Evolutionary conservation across 148 eudicot genomes (phyloP).

Genomic region (Chenopodium suecicum): DNA sequence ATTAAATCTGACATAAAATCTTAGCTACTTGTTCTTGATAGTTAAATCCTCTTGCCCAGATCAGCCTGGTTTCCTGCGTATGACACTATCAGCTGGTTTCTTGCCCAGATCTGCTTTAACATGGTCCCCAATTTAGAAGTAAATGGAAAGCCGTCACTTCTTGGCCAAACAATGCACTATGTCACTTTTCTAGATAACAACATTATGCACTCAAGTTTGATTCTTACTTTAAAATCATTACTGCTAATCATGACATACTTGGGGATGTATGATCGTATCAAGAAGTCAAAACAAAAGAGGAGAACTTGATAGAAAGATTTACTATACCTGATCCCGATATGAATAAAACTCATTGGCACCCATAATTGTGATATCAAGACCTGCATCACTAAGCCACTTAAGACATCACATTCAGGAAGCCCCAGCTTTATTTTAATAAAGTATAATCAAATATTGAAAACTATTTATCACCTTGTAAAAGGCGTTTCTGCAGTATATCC

Average conservation of each 20-base stretch:
- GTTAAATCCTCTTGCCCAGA: neutral
- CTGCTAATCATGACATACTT: neutral
- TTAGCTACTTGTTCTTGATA: neutral
- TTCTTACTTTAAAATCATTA: neutral
- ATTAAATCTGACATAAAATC: neutral
- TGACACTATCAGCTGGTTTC: neutral
- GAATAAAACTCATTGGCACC: conserved; percentile 98
- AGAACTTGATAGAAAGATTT: neutral
- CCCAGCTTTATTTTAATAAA: conserved; percentile 7
- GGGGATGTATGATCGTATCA: neutral
- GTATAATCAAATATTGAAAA: neutral
- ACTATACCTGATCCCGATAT: conserved; percentile 76
- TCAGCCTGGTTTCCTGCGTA: neutral
- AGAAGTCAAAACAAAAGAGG: neutral
- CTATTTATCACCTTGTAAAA: conserved; percentile 58
- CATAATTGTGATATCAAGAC: conserved; percentile 91
- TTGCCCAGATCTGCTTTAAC: neutral
- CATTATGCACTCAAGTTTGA: neutral
- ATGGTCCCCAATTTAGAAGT: neutral
- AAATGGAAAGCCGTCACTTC: neutral
- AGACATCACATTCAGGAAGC: conserved; percentile 28
- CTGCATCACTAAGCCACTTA: conserved; percentile 60
- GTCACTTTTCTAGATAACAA: neutral
- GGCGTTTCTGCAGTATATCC: conserved; percentile 57
- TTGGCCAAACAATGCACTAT: neutral